Evolutionary conservation across 1,284 basidiomycete species (phyloP), one percentile per base, ranked within the genome.

Genomic region (Malassezia globosa): DNA sequence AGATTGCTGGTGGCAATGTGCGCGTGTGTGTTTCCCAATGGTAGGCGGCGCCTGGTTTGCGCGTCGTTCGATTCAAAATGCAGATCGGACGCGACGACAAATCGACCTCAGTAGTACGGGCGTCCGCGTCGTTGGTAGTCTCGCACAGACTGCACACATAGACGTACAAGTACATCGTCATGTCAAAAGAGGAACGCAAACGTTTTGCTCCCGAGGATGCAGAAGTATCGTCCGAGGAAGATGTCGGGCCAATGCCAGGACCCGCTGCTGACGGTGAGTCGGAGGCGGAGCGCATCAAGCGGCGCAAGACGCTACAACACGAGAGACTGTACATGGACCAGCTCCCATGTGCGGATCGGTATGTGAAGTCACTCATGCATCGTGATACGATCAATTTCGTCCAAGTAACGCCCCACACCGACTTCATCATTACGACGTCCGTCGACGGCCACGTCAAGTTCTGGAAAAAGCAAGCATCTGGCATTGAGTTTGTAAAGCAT

Each of bases 291-390:
- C 35, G 38, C 2, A n/a, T 25, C 3, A 64, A 63, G 51, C 56
- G 49, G 31, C 48, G 46, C 5, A 56, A 48, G 37, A 37, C 27
- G 3, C 50, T 86, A 8, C 80, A 81, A 1, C 82, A 86, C 60
- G 83, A 85, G 75, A 79, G 80, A 57, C 77, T 95, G 24, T 96
- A 86, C 73, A 78, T 97, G 38, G 85, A 87, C 39, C 86, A 92
- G 72, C 76, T 99, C 23, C 94, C 94, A 1, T 81, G 81, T 63
- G 81, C 88, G 42, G 87, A 95, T 67, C 82, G 94, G 60, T 99
- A 97, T 74, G 84, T 82, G 76, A 89, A 92, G 76, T 90, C 86
- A 54, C 94, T 97, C 74, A 97, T 97, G 94, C 94, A 99, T 73
- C 77, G 90, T 43, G 92, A 97, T 63, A 80, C 82, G 16, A 78